phyloP scores from a whole-genome alignment of 2,329 filamentous ascomycete species.

The Talaromyces sp. region DNA sequence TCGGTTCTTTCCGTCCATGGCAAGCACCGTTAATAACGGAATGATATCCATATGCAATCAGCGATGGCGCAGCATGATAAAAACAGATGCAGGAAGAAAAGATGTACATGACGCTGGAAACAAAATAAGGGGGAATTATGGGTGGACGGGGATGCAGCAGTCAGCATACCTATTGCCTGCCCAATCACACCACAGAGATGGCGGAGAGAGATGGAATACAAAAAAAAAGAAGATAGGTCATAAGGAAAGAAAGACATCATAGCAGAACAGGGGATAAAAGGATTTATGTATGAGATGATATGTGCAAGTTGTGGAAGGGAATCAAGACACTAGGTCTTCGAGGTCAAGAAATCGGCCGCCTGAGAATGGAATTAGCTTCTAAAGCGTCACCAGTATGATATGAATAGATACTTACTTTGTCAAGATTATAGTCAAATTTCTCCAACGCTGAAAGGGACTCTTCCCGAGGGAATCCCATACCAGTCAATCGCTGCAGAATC shows the following conservation, averaged over 20 bases:
- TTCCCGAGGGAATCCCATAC: slow-evolving; percentile 80
- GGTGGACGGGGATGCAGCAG: background rate
- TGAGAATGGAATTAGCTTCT: slow-evolving; percentile 18
- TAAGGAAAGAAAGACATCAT: slow-evolving; percentile 22
- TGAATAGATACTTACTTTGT: slow-evolving; percentile 70
- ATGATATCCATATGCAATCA: background rate
- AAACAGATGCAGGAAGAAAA: slow-evolving; percentile 6
- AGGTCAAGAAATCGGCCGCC: slow-evolving; percentile 46
- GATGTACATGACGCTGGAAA: slow-evolving; percentile 21
- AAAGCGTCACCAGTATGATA: background rate
- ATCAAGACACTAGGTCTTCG: slow-evolving; percentile 37
- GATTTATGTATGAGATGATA: slow-evolving; percentile 23
- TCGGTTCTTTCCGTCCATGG: background rate
- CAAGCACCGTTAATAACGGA: background rate
- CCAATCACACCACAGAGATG: slow-evolving; percentile 11
- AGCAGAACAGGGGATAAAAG: slow-evolving; percentile 12
- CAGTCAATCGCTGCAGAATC: slow-evolving; percentile 83
- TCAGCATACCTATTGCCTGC: background rate
- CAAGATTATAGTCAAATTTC: slow-evolving; percentile 94
- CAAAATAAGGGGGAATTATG: slow-evolving; percentile 4
- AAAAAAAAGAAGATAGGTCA: slow-evolving; percentile 12
- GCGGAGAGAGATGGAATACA: slow-evolving; percentile 1
- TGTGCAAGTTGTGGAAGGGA: slow-evolving; percentile 20
- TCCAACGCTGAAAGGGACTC: slow-evolving; percentile 80
- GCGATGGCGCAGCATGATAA: slow-evolving; percentile 7